A percentile compares a stretch with the other conserved stretches of the same genome.
phyloP scores from a whole-genome alignment of 805 yeast genomes.

The Yarrowia deformans region DNA sequence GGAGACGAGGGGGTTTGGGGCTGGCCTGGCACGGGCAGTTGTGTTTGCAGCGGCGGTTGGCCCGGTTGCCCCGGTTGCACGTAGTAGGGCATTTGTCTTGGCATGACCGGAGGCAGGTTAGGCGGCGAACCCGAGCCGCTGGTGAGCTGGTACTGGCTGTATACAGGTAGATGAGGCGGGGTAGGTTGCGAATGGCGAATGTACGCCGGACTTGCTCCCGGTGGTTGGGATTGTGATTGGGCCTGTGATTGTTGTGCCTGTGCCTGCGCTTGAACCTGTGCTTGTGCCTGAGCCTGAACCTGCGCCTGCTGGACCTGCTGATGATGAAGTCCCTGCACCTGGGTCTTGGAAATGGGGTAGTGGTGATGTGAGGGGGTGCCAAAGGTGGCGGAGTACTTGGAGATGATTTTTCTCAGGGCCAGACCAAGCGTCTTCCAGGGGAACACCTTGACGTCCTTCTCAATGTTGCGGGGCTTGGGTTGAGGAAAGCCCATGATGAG shows the following conservation, averaged over 20 bases:
- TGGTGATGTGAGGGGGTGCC: constrained; percentile 21
- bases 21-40: constrained; percentile 9
- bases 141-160: constrained; percentile 36
- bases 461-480: constrained; percentile 74
- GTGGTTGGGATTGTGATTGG: neutral
- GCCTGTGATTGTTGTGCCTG: neutral
- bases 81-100: constrained; percentile 33
- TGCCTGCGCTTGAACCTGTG: neutral
- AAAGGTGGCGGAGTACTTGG: constrained; percentile 57
- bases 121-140: constrained; percentile 12
- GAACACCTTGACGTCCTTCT: constrained; percentile 73
- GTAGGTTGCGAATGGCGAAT: constrained; percentile 30
- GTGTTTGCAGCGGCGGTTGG: constrained; percentile 15
- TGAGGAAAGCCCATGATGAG: constrained; percentile 65
- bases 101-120: constrained; percentile 35
- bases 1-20: constrained; percentile 11
- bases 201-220: neutral
- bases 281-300: constrained; percentile 1
- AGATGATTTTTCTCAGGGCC: constrained; percentile 64
- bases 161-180: constrained; percentile 31
- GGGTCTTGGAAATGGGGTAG: constrained; percentile 35
- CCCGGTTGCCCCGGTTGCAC: constrained; percentile 36
- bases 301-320: constrained; percentile 11
- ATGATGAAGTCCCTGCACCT: constrained; percentile 18
- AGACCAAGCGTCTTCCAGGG: constrained; percentile 61